phyloP scores from a whole-genome alignment of 1,284 basidiomycete genomes.

The Hymenochaete sp. region DNA sequence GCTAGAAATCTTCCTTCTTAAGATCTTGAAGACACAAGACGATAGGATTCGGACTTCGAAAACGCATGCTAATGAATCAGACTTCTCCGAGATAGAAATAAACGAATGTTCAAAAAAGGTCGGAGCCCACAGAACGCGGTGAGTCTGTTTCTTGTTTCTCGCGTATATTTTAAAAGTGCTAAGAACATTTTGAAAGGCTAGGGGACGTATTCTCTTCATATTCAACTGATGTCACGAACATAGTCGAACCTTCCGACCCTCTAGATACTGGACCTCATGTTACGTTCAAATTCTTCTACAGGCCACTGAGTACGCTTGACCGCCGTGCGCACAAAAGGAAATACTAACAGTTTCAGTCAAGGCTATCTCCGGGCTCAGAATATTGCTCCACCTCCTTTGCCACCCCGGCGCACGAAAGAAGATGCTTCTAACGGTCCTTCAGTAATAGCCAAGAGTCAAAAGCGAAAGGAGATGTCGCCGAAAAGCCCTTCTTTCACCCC shows the following conservation, averaged over 20 bases:
- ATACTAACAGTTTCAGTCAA: background rate
- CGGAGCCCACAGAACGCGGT: constrained; percentile 5
- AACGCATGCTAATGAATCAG: background rate
- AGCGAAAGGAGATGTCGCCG: no score
- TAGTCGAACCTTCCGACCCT: background rate
- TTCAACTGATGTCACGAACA: background rate
- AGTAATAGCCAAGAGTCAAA: no score
- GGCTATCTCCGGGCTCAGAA: constrained; percentile 6
- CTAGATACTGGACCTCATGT: background rate
- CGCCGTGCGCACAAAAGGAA: no score
- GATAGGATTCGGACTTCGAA: no score
- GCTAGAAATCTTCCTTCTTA: no score
- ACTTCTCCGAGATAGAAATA: constrained; percentile 1
- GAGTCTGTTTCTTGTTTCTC: background rate
- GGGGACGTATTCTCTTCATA: constrained; percentile 1
- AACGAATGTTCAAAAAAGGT: constrained; percentile 6
- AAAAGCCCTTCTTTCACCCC: no score
- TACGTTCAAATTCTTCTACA: background rate
- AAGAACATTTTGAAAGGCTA: background rate
- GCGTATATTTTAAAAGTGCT: background rate
- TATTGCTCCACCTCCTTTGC: constrained; percentile 1
- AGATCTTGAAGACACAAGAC: no score
- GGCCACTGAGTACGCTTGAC: background rate
- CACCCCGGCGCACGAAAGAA: no score
- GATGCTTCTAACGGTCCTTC: no score